Percentiles rank a stretch among this genome's conserved stretches.
phyloP scores from a whole-genome alignment of 129 eudicot genomes.

The Escallonia rubra region DNA sequence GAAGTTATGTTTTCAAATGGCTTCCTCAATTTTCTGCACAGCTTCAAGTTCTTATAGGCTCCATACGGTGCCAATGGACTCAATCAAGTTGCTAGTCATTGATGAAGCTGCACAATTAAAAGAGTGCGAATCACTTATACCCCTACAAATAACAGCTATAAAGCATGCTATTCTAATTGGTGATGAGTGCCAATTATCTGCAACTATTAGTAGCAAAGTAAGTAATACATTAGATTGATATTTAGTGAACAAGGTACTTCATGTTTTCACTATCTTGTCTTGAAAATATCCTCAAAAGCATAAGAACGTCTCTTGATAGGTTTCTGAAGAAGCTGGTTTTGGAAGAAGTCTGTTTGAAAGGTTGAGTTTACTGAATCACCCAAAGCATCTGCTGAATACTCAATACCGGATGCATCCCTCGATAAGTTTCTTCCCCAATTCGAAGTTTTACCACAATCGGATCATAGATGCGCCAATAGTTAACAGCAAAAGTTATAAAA shows the following conservation, averaged over 20 bases:
- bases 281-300: no score
- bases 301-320: constrained; percentile 9
- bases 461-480: constrained; percentile 38
- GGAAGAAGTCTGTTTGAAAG: constrained; percentile 53
- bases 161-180: constrained; percentile 47
- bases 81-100: constrained; percentile 29
- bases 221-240: constrained; percentile 1
- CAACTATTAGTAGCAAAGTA: constrained; percentile 42
- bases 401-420: constrained; percentile 58
- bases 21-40: constrained; percentile 62
- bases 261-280: no score
- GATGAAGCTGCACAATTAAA: constrained; percentile 58
- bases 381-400: constrained; percentile 36
- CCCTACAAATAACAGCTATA: constrained; percentile 40
- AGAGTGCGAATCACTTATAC: constrained; percentile 47
- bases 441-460: constrained; percentile 28
- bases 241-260: no score
- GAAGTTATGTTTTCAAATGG: constrained; percentile 48
- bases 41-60: constrained; percentile 50
- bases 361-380: constrained; percentile 34
- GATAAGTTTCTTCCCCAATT: constrained; percentile 44
- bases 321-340: constrained; percentile 32
- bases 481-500: constrained; percentile 21
- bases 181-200: constrained; percentile 53
- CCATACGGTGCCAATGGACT: constrained; percentile 26